Conservation (phyloP, 179 eudicot genomes). For the Spergularia azorica region DNA sequence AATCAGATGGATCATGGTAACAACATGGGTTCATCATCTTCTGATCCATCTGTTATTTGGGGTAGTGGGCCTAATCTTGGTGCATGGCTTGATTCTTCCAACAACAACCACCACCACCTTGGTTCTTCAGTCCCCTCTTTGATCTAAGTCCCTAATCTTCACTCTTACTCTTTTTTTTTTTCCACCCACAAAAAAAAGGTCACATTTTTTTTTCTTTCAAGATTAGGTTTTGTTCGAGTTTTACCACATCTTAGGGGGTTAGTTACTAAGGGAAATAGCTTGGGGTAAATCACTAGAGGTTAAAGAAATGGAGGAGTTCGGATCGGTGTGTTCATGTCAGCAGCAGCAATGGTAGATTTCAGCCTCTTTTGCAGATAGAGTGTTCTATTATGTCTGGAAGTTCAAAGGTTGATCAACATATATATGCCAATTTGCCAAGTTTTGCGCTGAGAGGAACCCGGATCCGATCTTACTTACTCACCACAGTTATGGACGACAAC, state of each 20-base stretch:
- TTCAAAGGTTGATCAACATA: not conserved
- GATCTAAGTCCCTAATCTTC: slow-evolving; percentile 44
- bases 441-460: slow-evolving; percentile 94
- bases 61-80: slow-evolving; percentile 37
- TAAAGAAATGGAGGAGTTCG: slow-evolving; percentile 49
- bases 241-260: slow-evolving; percentile 25
- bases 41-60: slow-evolving; percentile 56
- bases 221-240: slow-evolving; percentile 12
- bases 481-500: no score
- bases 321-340: slow-evolving; percentile 94
- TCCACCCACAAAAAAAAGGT: slow-evolving; percentile 6
- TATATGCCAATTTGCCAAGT: slow-evolving; percentile 1
- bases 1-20: slow-evolving; percentile 34
- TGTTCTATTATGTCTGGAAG: not conserved
- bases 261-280: slow-evolving; percentile 20
- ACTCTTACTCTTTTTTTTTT: slow-evolving; percentile 24
- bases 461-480: slow-evolving; percentile 49
- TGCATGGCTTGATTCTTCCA: slow-evolving; percentile 74
- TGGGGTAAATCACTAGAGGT: not conserved
- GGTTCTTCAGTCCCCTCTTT: slow-evolving; percentile 75
- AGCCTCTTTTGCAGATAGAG: no score
- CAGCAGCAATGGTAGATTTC: slow-evolving; percentile 39
- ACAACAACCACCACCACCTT: slow-evolving; percentile 16
- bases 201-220: not conserved
- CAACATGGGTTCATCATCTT: slow-evolving; percentile 24